A percentile compares a stretch with the other conserved stretches of the same genome.
phyloP scores from a whole-genome alignment of 1,284 basidiomycete species.

The Malassezia pachydermatis region DNA sequence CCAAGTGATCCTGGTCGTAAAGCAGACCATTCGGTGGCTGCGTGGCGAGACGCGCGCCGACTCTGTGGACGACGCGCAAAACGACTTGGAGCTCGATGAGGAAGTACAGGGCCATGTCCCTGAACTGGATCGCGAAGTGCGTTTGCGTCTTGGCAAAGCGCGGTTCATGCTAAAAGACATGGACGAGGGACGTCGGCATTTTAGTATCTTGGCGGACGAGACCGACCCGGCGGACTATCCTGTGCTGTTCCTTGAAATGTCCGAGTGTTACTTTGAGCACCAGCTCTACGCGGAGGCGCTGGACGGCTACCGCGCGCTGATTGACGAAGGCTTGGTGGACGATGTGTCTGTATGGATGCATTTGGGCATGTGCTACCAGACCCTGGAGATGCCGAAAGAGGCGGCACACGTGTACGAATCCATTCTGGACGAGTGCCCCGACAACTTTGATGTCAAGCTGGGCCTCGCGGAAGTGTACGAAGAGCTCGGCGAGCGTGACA shows the following conservation, averaged over 20 bases:
- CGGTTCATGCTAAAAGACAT: slow-evolving; percentile 69
- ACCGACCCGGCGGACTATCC: slow-evolving; percentile 25
- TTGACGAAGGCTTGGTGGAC: slow-evolving; percentile 20
- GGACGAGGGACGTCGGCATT: slow-evolving; percentile 63
- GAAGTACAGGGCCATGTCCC: slow-evolving; percentile 48
- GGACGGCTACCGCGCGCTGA: slow-evolving; percentile 25
- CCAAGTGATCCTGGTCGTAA: slow-evolving; percentile 61
- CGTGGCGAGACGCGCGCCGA: slow-evolving; percentile 65
- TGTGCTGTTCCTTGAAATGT: slow-evolving; percentile 30
- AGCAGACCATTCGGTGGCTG: slow-evolving; percentile 73
- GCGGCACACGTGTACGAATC: slow-evolving; percentile 31
- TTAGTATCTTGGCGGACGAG: slow-evolving; percentile 26
- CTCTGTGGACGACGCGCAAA: slow-evolving; percentile 65
- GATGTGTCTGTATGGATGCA: slow-evolving; percentile 30
- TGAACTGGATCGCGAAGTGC: slow-evolving; percentile 67
- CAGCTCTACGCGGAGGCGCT: slow-evolving; percentile 31
- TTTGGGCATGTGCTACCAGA: slow-evolving; percentile 36
- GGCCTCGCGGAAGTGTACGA: slow-evolving; percentile 74
- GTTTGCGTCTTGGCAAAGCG: slow-evolving; percentile 74
- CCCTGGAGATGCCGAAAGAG: slow-evolving; percentile 23
- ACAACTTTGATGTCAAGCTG: slow-evolving; percentile 56
- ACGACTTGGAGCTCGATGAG: slow-evolving; percentile 74
- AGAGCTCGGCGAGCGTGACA: slow-evolving; percentile 61
- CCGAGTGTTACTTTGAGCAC: slow-evolving; percentile 35
- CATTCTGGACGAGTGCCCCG: slow-evolving; percentile 66